Conservation (phyloP, 2,329 filamentous ascomycete genomes). For the Phoma sp. region DNA sequence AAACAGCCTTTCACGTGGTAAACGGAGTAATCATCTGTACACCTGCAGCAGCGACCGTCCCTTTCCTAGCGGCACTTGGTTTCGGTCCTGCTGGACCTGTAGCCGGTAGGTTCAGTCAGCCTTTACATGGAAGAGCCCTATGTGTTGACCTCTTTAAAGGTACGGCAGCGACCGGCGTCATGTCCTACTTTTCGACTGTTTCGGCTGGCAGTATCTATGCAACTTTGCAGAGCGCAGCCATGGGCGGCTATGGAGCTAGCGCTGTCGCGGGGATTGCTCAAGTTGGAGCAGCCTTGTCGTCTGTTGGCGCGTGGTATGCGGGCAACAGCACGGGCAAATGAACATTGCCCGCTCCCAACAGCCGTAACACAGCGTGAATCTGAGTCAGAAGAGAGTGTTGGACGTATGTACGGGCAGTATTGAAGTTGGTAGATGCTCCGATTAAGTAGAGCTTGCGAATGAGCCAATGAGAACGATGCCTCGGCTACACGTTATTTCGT, state of each 20-base stretch:
- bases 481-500: slow-evolving; percentile 10
- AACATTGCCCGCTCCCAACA: not conserved
- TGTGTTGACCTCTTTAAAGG: slow-evolving; percentile 17
- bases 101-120: slow-evolving; percentile 33
- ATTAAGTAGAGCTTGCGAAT: slow-evolving; percentile 9
- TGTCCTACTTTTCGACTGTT: slow-evolving; percentile 31
- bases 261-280: slow-evolving; percentile 30
- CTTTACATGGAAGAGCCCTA: not conserved
- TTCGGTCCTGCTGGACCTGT: slow-evolving; percentile 31
- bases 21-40: slow-evolving; percentile 33
- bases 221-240: slow-evolving; percentile 39
- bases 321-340: not conserved
- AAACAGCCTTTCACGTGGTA: slow-evolving; percentile 33
- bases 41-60: slow-evolving; percentile 32
- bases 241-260: slow-evolving; percentile 42
- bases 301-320: slow-evolving; percentile 19
- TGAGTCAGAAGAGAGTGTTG: too few relatives aligned
- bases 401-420: too few relatives aligned
- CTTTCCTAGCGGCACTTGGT: slow-evolving; percentile 31
- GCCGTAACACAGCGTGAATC: not conserved
- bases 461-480: slow-evolving; percentile 19
- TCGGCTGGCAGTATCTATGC: slow-evolving; percentile 35
- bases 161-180: slow-evolving; percentile 26
- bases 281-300: slow-evolving; percentile 27
- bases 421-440: not conserved